phyloP scores from a whole-genome alignment of 805 yeast genomes.

The Metschnikowia borealis region DNA sequence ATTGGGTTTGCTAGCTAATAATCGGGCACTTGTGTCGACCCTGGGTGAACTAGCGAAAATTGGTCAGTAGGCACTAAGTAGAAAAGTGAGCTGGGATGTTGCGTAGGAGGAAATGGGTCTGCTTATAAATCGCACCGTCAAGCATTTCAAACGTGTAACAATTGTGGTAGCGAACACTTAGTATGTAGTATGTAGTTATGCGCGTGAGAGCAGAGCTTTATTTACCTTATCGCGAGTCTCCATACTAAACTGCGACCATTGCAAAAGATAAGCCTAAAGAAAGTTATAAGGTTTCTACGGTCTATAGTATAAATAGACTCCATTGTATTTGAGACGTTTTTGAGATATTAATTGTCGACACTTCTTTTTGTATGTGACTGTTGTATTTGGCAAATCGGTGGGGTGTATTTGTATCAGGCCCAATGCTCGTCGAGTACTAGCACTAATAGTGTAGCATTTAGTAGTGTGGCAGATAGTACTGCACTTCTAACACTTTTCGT shows the following conservation, averaged over 20 bases:
- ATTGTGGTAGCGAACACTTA: slow-evolving; percentile 1
- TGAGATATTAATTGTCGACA: too few relatives aligned
- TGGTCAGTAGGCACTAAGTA: background rate
- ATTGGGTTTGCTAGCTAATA: background rate
- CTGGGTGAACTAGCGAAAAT: background rate
- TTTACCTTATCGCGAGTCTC: background rate
- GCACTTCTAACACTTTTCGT: too few relatives aligned
- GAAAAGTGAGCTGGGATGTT: background rate
- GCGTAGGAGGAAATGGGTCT: background rate
- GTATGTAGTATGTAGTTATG: background rate
- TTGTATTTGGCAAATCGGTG: too few relatives aligned
- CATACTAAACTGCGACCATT: background rate
- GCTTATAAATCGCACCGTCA: background rate
- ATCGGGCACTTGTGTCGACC: background rate
- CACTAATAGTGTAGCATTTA: too few relatives aligned
- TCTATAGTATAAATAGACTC: too few relatives aligned
- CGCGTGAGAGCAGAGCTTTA: background rate
- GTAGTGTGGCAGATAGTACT: too few relatives aligned
- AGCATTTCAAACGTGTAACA: background rate
- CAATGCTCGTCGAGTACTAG: too few relatives aligned
- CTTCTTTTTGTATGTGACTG: too few relatives aligned
- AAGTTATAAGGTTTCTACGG: too few relatives aligned
- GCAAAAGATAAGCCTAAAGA: too few relatives aligned
- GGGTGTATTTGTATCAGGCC: too few relatives aligned
- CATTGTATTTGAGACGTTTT: too few relatives aligned